Conservation (phyloP, 169 alveolate genomes). For the Eimeria necatrix region DNA sequence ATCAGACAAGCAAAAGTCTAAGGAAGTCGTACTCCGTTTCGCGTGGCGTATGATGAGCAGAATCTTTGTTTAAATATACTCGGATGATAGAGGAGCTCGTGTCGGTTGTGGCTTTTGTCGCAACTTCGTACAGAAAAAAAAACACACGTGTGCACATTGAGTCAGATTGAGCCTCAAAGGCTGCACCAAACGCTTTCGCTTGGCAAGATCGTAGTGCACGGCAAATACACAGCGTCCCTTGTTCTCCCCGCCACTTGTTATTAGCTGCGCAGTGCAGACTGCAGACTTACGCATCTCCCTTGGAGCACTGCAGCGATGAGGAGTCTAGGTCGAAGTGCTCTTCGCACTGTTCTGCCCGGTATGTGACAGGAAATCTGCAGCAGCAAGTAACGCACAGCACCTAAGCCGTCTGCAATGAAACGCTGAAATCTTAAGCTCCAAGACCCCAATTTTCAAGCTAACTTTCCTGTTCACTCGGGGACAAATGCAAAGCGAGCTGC, state of each 20-base stretch:
- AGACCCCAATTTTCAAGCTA: not conserved
- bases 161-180: no score
- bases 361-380: constrained; percentile 70
- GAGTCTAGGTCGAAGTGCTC: constrained; percentile 81
- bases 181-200: no score
- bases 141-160: not conserved
- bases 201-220: not conserved
- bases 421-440: not conserved
- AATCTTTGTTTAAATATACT: constrained; percentile 83
- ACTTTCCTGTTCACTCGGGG: no score
- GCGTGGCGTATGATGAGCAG: constrained; percentile 83
- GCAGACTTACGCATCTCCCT: constrained; percentile 80
- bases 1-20: not conserved
- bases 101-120: constrained; percentile 82
- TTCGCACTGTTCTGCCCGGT: constrained; percentile 82
- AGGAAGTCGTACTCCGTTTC: not conserved
- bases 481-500: no score
- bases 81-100: constrained; percentile 82
- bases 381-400: not conserved
- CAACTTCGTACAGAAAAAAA: constrained; percentile 61
- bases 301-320: constrained; percentile 62
- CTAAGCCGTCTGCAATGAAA: no score
- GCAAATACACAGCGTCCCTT: not conserved
- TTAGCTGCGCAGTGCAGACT: no score
- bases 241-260: no score